Percentiles rank a stretch among this genome's conserved stretches.
Conservation (phyloP, 208 protist species). For the Trypanosoma avium region DNA sequence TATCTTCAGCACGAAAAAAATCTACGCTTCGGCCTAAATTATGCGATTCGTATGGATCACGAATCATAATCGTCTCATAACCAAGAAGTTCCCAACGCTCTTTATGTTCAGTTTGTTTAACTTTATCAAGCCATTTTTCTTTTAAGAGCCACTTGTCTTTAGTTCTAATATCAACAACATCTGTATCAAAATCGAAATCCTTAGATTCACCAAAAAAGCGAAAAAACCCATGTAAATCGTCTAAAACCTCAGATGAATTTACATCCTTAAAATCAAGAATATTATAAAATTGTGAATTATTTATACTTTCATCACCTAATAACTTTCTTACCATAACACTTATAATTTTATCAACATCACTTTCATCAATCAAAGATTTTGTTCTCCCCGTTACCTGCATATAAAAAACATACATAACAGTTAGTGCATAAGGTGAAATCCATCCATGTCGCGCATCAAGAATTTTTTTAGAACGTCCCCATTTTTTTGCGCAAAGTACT, state of each 20-base stretch:
- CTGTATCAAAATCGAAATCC: conserved; percentile 69
- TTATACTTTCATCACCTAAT: neutral
- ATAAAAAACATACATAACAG: conserved; percentile 83
- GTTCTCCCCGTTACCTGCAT: conserved; percentile 45
- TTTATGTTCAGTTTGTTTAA: conserved; percentile 29
- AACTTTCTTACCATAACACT: neutral
- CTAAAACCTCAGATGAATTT: conserved; percentile 29
- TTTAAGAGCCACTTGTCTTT: conserved; percentile 34
- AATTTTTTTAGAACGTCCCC: conserved; percentile 63
- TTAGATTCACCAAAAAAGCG: conserved; percentile 41
- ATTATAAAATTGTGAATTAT: conserved; percentile 10
- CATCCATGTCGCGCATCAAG: conserved; percentile 70
- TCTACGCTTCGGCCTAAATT: conserved; percentile 78
- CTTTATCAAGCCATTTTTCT: conserved; percentile 50
- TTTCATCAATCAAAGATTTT: conserved; percentile 33
- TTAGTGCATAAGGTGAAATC: conserved; percentile 84
- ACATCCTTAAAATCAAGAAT: conserved; percentile 30
- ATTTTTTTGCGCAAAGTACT: conserved; percentile 59
- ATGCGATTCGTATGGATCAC: conserved; percentile 78
- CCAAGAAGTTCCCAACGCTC: conserved; percentile 73
- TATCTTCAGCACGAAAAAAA: conserved; percentile 72
- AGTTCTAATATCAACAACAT: conserved; percentile 73
- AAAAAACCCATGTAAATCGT: conserved; percentile 65
- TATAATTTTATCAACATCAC: conserved; percentile 25
- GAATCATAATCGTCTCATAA: conserved; percentile 58